Base-by-base conservation (phyloP, 2,329 filamentous ascomycete genomes). In the Microdochium paspali region DNA sequence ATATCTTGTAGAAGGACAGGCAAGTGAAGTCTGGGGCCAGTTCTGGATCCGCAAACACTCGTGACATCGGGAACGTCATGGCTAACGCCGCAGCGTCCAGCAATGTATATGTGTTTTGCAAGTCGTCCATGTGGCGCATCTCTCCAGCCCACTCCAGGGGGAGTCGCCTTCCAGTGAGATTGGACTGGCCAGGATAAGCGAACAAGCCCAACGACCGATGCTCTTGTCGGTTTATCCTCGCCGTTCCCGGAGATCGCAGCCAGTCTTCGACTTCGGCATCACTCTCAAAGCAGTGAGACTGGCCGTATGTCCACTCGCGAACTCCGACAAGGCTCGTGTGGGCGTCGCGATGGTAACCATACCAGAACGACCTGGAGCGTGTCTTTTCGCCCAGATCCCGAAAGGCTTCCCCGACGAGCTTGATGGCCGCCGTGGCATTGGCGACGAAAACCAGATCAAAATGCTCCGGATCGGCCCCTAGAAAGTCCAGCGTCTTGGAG, bases 361-460 rank as follows among this genome's bases (percentile, higher is more conserved):
- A 82, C 67, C 73, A 75, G 57, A 81, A 79, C 18, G 64, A 56
- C 44, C 66, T 58, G 39, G 68, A 60, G 46, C 66, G 63, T 10
- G 64, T 72, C 53, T 66, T 72, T 60, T 68, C 71, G 2, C 72
- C 69, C 24, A 77, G 64, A 53, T 79, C 76, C 24, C 71, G 66
- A 54, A 82, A 77, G 28, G 69, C 70, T 44, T 82, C 80, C 40
- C 71, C 73, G 13, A 64, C 61, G 20, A 96, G 68, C 65, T 96
- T 97, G 57, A 95, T 84, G 6, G 83, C 90, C 3, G 90, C 89
- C 0, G 91, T 97, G 20, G 91, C 87, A 64, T 97, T 97, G 30
- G 89, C 82, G 24, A 94, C 88, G 61, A 97, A 97, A 1, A 96
- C 68, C 10, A 84, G 67, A 54, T 82, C 78, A 55, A 77, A 84